Evolutionary conservation across 208 protist genomes (phyloP).

Genomic region (Crithidia expoeki): DNA sequence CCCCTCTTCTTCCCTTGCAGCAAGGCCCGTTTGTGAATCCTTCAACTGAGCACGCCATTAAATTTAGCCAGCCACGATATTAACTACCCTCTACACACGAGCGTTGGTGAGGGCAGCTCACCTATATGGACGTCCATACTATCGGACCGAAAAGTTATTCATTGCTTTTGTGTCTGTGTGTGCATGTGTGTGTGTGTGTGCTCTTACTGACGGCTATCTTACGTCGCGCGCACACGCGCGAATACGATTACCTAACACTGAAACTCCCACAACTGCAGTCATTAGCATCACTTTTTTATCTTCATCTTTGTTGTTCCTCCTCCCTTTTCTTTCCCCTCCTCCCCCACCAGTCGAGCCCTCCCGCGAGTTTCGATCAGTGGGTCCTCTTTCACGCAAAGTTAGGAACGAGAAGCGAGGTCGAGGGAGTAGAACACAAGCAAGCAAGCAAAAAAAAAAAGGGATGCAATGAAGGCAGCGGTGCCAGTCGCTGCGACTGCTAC

Average conservation of each 20-base stretch:
- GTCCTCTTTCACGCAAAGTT: no score
- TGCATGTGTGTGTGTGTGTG: not conserved
- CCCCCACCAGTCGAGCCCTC: no score
- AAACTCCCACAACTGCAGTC: not conserved
- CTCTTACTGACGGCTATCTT: not conserved
- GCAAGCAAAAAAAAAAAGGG: not conserved
- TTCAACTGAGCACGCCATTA: not conserved
- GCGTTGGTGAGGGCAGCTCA: no score
- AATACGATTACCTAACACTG: slow-evolving; percentile 10
- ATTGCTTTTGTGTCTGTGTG: not conserved
- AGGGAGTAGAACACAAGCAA: not conserved
- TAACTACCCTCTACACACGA: no score
- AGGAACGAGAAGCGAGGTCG: no score
- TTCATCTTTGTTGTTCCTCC: not conserved
- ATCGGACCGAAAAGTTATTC: not conserved
- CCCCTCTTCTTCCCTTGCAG: no score
- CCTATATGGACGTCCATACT: no score
- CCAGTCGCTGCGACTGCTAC: slow-evolving; percentile 11
- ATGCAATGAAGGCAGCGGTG: not conserved
- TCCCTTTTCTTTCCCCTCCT: not conserved
- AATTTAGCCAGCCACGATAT: no score
- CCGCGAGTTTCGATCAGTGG: no score
- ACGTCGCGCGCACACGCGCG: slow-evolving; percentile 4
- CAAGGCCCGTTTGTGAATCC: no score
- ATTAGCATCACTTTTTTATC: not conserved